A percentile compares a stretch with the other conserved stretches of the same genome.
Evolutionary conservation across 2,329 filamentous ascomycete species (phyloP).

Genomic region (Cladosporium sphaerospermum): DNA sequence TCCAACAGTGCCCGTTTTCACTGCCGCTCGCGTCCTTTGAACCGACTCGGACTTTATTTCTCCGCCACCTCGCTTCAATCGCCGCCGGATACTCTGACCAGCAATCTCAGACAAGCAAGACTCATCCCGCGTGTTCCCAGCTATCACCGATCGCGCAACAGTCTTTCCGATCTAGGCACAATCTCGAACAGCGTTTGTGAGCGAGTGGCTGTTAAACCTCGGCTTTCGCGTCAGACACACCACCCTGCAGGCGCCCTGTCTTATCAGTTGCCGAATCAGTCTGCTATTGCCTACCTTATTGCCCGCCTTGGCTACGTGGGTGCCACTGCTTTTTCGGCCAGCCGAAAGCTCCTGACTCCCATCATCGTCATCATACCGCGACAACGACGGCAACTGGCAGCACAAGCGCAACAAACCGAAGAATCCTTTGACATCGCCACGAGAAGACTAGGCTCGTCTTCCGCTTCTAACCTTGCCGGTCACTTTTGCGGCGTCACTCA

Average conservation of each 20-base stretch:
- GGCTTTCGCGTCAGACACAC: neutral
- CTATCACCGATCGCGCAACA: neutral
- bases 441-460: too few species aligned
- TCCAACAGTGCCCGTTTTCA: neutral
- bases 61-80: neutral
- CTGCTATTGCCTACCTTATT: conserved; percentile 2
- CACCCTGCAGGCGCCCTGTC: conserved; percentile 2
- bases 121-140: neutral
- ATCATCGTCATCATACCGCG: neutral
- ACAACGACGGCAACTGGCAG: neutral
- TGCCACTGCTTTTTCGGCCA: conserved; percentile 5
- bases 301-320: conserved; percentile 2
- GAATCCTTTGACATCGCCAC: too few species aligned
- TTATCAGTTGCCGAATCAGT: conserved; percentile 10
- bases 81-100: neutral
- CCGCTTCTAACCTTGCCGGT: neutral
- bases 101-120: neutral
- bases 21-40: neutral
- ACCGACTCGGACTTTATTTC: conserved; percentile 1
- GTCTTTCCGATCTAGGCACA: conserved; percentile 3
- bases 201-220: conserved; percentile 6
- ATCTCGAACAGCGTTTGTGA: neutral
- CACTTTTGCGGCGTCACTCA: conserved; percentile 6
- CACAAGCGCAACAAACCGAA: neutral
- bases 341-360: too few species aligned